Evolutionary conservation across 768 basidiomycete genomes (phyloP).

Genomic region (Hygrocybe coccinea): DNA sequence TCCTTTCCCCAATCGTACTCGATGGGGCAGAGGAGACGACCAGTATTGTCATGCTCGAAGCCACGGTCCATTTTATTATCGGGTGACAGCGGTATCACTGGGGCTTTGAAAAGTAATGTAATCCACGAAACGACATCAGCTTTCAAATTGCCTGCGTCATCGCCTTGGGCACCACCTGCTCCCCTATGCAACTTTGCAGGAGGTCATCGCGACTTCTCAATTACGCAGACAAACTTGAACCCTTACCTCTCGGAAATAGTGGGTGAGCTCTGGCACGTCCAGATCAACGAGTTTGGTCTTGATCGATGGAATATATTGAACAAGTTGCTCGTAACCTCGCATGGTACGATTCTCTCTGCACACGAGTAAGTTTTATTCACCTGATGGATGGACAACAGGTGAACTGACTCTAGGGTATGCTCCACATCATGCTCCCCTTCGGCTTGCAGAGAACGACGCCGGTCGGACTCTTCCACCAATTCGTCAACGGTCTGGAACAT

Average conservation of each 20-base stretch:
- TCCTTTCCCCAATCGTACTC: no score
- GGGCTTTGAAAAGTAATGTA: no score
- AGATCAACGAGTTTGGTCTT: neutral
- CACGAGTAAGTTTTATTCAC: neutral
- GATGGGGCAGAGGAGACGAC: no score
- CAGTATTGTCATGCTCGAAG: no score
- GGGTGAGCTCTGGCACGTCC: neutral
- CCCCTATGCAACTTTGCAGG: neutral
- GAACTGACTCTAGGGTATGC: neutral
- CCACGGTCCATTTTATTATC: no score
- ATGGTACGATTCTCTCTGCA: neutral
- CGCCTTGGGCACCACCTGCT: neutral
- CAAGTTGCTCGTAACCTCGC: neutral
- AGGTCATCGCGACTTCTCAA: neutral
- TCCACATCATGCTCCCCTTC: neutral
- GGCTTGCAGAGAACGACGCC: neutral
- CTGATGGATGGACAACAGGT: neutral
- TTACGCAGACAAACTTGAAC: neutral
- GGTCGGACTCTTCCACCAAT: neutral
- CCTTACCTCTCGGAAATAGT: neutral
- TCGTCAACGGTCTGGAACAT: neutral
- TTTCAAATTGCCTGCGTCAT: neutral
- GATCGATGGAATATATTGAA: neutral
- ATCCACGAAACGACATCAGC: neutral
- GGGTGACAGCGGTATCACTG: no score